Evolutionary conservation across 768 basidiomycete species (phyloP).

Genomic region (Leccinum rimulosum): DNA sequence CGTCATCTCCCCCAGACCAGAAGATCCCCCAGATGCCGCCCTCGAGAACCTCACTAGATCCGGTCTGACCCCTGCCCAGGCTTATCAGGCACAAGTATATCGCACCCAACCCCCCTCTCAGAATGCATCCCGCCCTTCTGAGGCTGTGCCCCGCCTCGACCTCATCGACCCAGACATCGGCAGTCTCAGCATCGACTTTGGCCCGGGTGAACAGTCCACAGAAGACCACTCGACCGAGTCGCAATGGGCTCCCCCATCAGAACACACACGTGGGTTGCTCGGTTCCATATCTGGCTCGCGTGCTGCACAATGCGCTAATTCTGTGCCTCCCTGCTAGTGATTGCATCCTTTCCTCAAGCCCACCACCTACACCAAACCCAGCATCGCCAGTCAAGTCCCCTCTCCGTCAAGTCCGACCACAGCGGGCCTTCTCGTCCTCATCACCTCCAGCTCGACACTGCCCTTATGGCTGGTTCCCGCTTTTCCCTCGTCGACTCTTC

Average conservation of each 20-base stretch:
- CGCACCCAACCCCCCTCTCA: constrained; percentile 40
- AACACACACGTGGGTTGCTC: constrained; percentile 42
- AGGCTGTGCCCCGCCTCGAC: constrained; percentile 38
- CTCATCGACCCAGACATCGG: constrained; percentile 58
- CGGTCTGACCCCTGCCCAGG: constrained; percentile 73
- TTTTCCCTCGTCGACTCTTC: constrained; percentile 44
- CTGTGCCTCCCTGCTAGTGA: constrained; percentile 23
- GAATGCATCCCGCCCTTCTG: constrained; percentile 28
- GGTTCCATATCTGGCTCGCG: constrained; percentile 28
- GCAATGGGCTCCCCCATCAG: constrained; percentile 47
- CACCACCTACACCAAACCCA: constrained; percentile 24
- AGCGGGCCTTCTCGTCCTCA: constrained; percentile 39
- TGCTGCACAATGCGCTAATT: constrained; percentile 29
- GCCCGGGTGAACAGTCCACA: constrained; percentile 31
- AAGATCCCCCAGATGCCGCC: constrained; percentile 47
- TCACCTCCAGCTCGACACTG: constrained; percentile 62
- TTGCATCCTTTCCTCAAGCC: constrained; percentile 25
- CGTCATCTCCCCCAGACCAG: constrained; percentile 44
- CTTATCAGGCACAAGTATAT: constrained; percentile 77
- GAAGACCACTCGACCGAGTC: constrained; percentile 51
- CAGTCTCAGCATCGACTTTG: constrained; percentile 58
- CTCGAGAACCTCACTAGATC: constrained; percentile 45
- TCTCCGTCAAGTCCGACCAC: constrained; percentile 39
- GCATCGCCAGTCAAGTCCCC: constrained; percentile 35
- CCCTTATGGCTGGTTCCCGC: constrained; percentile 39